Percentiles rank a stretch among this genome's conserved stretches.
Evolutionary conservation across 2,329 filamentous ascomycete species (phyloP).

Genomic region (Dactylellina sp.): DNA sequence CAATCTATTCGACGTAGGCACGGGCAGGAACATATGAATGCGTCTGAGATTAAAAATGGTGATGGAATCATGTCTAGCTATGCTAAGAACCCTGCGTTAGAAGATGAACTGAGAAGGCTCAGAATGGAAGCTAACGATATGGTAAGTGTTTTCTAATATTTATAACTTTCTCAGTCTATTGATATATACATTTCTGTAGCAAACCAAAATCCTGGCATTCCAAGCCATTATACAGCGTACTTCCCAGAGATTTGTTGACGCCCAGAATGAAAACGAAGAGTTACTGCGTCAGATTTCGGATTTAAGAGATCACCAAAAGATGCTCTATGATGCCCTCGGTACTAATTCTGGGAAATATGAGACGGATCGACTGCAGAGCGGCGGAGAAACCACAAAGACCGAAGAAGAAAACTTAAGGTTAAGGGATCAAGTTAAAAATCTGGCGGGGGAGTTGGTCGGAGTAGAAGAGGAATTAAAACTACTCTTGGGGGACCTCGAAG

Average conservation of each 20-base stretch:
- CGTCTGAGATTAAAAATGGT: not conserved
- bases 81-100: not conserved
- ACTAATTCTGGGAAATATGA: not conserved
- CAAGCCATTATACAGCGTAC: constrained; percentile 48
- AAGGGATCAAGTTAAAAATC: constrained; percentile 34
- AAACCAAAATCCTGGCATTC: constrained; percentile 19
- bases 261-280: constrained; percentile 39
- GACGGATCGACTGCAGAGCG: not conserved
- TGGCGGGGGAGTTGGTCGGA: constrained; percentile 25
- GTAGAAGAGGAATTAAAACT: constrained; percentile 24
- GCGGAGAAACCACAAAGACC: not conserved
- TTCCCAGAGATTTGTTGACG: constrained; percentile 39
- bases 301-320: constrained; percentile 43
- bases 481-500: no score
- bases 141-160: constrained; percentile 15
- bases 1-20: not conserved
- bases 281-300: constrained; percentile 30
- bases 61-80: not conserved
- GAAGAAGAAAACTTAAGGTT: constrained; percentile 24
- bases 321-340: constrained; percentile 17
- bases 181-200: constrained; percentile 1
- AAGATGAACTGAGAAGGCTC: constrained; percentile 25
- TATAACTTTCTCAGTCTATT: not conserved
- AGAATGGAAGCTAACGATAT: constrained; percentile 7
- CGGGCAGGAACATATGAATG: not conserved